Percentiles rank a stretch among this genome's conserved stretches.
These are phyloP conservation scores for Plenodomus lindquistii DNA, from an alignment of 2,329 filamentous ascomycete genomes.

Conservation along the genomic window DNA sequence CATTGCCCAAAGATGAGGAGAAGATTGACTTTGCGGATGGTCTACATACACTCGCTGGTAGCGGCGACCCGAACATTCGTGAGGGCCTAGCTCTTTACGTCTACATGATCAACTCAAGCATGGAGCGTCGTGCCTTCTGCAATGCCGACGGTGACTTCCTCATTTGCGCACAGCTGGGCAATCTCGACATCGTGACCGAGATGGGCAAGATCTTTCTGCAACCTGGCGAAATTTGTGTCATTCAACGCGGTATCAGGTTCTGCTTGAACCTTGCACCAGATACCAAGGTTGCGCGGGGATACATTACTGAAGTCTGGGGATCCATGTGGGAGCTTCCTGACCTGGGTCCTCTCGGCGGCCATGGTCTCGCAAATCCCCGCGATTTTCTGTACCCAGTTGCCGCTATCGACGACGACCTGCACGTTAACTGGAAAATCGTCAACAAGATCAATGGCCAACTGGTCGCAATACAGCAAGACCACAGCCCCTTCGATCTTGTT, in stretches of 20 bases:
- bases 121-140: slow-evolving; percentile 52
- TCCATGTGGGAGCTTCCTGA: slow-evolving; percentile 47
- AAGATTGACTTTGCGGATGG: slow-evolving; percentile 54
- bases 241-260: slow-evolving; percentile 47
- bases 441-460: slow-evolving; percentile 44
- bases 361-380: slow-evolving; percentile 46
- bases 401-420: slow-evolving; percentile 42
- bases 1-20: slow-evolving; percentile 39
- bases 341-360: slow-evolving; percentile 46
- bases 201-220: slow-evolving; percentile 46
- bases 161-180: slow-evolving; percentile 42
- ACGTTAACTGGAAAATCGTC: slow-evolving; percentile 39
- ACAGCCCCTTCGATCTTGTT: slow-evolving; percentile 50
- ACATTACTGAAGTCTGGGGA: slow-evolving; percentile 48
- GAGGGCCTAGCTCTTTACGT: slow-evolving; percentile 56
- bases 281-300: slow-evolving; percentile 41
- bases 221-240: slow-evolving; percentile 47
- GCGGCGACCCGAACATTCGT: slow-evolving; percentile 55
- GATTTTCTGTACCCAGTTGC: slow-evolving; percentile 46
- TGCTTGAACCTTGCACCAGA: slow-evolving; percentile 39
- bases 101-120: slow-evolving; percentile 53
- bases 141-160: slow-evolving; percentile 50
- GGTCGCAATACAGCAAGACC: slow-evolving; percentile 42
- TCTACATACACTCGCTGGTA: slow-evolving; percentile 55
- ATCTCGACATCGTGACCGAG: slow-evolving; percentile 45